Evolutionary conservation across 495 filamentous ascomycete genomes (phyloP), one percentile per base, ranked within the genome.

Genomic region (Penicillium pancosmium): DNA sequence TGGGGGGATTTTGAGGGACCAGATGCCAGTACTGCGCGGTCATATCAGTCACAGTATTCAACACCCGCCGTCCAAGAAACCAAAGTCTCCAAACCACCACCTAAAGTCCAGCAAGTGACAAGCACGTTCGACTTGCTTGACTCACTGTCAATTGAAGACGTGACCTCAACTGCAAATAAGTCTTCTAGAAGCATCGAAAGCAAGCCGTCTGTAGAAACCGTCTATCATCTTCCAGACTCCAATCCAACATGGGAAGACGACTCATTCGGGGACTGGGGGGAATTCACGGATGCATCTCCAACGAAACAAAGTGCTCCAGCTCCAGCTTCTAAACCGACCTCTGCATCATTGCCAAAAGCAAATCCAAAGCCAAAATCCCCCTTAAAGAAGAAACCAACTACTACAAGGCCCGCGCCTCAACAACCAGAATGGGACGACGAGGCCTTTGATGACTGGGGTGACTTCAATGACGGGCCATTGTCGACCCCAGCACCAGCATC

Each of bases 1-100:
- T 92, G 88, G 83, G 88, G 89, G 13, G 88, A 91, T 55, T 92
- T 92, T 62, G 89, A 89, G 64, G 80, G 80, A 13, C 82, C 86
- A 35, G 69, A 73, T 21, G 47, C 49, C 21, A 40, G 8, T 8
- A 10, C 84, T 82, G 4, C 86, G 81, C 51, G 82, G 78, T 33
- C n/a, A 12, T 92, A 88, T 34, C 66, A 78, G 87, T 5, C 56
- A 58, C 8, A n/a, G 34, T 38, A 9, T 11, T 25, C 66, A 23
- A 56, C 51, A 52, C 13, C 31, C 31, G 48, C 44, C 15, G n/a
- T 49, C 27, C 57, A n/a, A 31, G 50, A 36, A 61, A 9, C 8
- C 4, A 43, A 52, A 50, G 34, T 44, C 50, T 13, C 15, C n/a
- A 18, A 23, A 49, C 16, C 25, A 15, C 52, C 23, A 50, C 44